Conservation (phyloP, 2,329 filamentous ascomycete genomes). For the Cytospora chrysosperma region DNA sequence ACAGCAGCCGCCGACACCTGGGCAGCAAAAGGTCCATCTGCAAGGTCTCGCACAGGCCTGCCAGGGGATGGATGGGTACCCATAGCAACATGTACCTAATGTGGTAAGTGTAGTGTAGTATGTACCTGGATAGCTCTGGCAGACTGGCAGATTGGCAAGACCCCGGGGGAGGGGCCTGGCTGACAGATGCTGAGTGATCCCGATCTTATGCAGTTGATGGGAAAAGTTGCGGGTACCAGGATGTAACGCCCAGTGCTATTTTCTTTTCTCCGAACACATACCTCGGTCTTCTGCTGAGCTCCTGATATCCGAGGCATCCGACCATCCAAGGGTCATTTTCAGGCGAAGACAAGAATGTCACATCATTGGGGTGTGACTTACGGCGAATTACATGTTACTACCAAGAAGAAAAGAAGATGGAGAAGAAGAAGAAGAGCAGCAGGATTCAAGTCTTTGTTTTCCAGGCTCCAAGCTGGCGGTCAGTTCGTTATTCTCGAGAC, state of each 20-base stretch:
- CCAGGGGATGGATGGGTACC: no score
- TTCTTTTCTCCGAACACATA: neutral
- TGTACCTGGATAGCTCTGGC: conserved; percentile 1
- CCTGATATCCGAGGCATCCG: conserved; percentile 5
- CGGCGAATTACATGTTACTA: no score
- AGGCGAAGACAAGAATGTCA: no score
- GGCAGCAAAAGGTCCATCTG: conserved; percentile 17
- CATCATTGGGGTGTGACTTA: no score
- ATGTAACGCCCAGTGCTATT: no score
- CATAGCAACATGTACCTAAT: neutral
- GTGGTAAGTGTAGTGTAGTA: neutral
- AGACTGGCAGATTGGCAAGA: neutral
- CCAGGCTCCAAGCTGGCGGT: no score
- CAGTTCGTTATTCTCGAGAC: neutral
- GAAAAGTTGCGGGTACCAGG: neutral
- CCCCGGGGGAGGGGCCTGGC: neutral
- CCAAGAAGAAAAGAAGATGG: neutral
- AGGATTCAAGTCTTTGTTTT: neutral
- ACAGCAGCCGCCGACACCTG: conserved; percentile 19
- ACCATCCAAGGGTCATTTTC: conserved; percentile 8
- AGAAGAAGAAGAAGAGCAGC: no score
- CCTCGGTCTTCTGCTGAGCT: neutral
- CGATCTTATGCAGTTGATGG: neutral
- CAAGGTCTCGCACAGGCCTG: neutral
- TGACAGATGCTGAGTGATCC: conserved; percentile 15